Conservation (phyloP, 257 asterid species). For the Solanum appendiculatum region DNA sequence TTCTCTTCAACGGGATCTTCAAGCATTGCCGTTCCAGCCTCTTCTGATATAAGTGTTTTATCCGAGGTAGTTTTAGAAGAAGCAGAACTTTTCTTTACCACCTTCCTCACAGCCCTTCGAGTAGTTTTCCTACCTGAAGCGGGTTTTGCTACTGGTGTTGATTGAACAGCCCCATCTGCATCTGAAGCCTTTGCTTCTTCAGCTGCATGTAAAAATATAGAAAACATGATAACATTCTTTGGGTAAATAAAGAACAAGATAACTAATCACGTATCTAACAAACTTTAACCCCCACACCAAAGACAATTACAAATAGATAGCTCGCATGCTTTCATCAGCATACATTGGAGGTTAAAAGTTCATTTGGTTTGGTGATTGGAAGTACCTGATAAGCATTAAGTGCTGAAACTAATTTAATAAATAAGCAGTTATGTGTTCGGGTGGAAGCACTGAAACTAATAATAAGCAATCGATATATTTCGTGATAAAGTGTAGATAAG, state of each 20-base stretch:
- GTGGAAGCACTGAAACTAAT: neutral
- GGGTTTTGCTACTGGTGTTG: slow-evolving; percentile 20
- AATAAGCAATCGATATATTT: neutral
- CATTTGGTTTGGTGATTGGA: neutral
- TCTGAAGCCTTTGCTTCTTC: slow-evolving; percentile 13
- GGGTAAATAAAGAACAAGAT: neutral
- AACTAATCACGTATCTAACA: neutral
- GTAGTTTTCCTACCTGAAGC: slow-evolving; percentile 16
- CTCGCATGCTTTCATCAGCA: neutral
- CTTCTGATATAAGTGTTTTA: slow-evolving; percentile 10
- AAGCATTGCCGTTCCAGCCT: neutral
- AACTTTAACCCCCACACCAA: neutral
- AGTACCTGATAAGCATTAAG: neutral
- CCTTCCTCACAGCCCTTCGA: slow-evolving; percentile 33
- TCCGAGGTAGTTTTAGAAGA: slow-evolving; percentile 15
- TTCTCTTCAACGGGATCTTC: neutral
- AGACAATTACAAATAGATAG: neutral
- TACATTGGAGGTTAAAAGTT: neutral
- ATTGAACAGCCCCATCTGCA: slow-evolving; percentile 14
- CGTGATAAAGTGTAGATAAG: neutral
- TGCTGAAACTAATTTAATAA: neutral
- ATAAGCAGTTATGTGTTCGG: neutral
- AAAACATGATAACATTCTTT: neutral
- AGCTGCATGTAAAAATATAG: slow-evolving; percentile 5
- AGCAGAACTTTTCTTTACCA: slow-evolving; percentile 18